Base-by-base conservation (phyloP, 2,329 filamentous ascomycete genomes). In the Phyllosticta citrichinensis region DNA sequence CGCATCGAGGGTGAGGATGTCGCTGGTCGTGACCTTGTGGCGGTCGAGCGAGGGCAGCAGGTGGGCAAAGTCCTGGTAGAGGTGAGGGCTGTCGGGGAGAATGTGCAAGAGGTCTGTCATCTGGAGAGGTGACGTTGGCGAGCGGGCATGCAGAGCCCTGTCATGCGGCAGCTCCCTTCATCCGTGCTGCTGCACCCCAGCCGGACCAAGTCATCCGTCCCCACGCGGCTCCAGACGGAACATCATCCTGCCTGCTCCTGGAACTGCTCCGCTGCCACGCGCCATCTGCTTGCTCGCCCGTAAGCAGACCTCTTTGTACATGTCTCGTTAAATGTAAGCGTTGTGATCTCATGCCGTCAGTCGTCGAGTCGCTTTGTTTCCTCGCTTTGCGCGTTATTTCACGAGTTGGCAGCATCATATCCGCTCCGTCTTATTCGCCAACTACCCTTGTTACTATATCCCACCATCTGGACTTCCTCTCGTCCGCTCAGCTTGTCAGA, bases 101-200 rank as follows among this genome's bases (percentile, higher is more conserved):
- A 95, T 84, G 71, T 84, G 83, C 70, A 87, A 82, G 70, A 97
- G 85, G 83, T 97, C 93, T 69, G 87, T 91, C 90, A 95, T 95
- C 77, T 73, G 17, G n/a, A 5, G 40, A 47, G 6, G 40, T 47
- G 40, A 47, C 40, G 40, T 47, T 47, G 40, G 3, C 17, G n/a
- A 14, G 40, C 40, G 14, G 6, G 40, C 40, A n/a, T 47, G 35
- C 11, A 40, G 35, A 14, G 35, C 35, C 35, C 35, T 14, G 40
- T 47, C 14, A 47, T n/a, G 19, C 40, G 40, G 40, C 40, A 47
- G 40, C 17, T 47, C 40, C 40, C 40, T 47, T 47, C 40, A 47
- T 47, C 40, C 40, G 40, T 47, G 33, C 33, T 47, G 40, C 40
- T 47, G 40, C 40, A 47, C 40, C 40, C 40, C 40, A n/a, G 40